Evolutionary conservation across 164 flowering plant species (phyloP), one percentile per base, ranked within the genome.

Genomic region (Aristolochia californica): DNA sequence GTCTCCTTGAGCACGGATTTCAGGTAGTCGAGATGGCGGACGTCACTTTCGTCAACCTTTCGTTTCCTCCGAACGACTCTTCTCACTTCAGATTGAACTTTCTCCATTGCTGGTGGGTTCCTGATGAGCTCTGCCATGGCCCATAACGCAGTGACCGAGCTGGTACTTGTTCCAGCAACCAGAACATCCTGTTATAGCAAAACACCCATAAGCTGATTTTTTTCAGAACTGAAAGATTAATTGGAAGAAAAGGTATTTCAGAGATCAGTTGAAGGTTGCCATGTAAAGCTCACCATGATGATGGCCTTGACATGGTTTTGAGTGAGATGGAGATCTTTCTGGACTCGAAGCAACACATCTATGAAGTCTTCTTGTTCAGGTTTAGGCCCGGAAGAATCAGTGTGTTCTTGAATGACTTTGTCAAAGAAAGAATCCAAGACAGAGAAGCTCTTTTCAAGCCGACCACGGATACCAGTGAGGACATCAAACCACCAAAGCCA

Each of bases 61-160:
- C 43, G 43, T 54, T 27, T 54, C 4, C 43, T 17, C 28, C 43
- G 43, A 0, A 4, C 20, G 1, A 30, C 13, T 18, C 17, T 25
- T 54, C 56, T 26, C 8, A 54, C 56, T 54, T 54, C 56, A 25
- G 26, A 15, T 24, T 28, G 40, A 8, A 22, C 56, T 18, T 54
- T 27, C 21, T 15, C 12, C 56, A 54, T 54, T 4, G 17, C 43
- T 54, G n/a, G 0, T 2, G 18, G 28, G 56, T 54, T 54, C 28
- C 43, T 54, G 11, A 30, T 2, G 43, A 54, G 43, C 56, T 54
- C 56, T 8, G 43, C 1, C 56, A 54, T 54, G 56, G 56, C 56
- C 56, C 56, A 54, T 30, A 16, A 16, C 26, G 28, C 28, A 1
- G 56, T 30, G 0, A 9, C 43, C 4, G 43, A 26, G 40, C 5